Base-by-base conservation (phyloP, 2,329 filamentous ascomycete species). In the Geosmithia flava region DNA sequence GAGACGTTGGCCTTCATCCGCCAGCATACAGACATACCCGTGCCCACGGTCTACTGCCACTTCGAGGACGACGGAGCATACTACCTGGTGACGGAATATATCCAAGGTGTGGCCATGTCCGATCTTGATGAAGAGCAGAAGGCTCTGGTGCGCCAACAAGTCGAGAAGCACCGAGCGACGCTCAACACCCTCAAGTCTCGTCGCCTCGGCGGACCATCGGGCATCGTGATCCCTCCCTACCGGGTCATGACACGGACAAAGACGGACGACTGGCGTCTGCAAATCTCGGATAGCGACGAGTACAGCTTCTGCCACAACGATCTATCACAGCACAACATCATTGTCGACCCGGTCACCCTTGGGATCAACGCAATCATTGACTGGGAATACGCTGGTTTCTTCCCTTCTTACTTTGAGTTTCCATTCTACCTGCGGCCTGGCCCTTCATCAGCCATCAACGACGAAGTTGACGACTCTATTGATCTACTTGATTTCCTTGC, bases 381-480 rank as follows among this genome's bases (percentile, higher is more conserved):
- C 46, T 68, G 64, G 64, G 64, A 68, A 49, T 64, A 62, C 51
- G 59, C 58, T 11, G 64, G 61, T 20, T 65, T 61, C 55, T 68
- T 52, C 51, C 63, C 61, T n/a, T 47, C 49, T 37, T 51, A 49
- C 45, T 66, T 50, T 53, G 55, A 54, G 42, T 48, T 20, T 49
- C 49, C 42, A 45, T 58, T 49, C 52, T 58, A 46, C 49, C 47
- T 41, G 13, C 47, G 48, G 54, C 53, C 49, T 51, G 58, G 46
- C 48, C 53, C 51, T 17, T 54, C 53, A 7, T 23, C 53, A 40
- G 51, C 52, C 15, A 51, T 49, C 20, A 41, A 50, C 20, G 48
- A 39, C 15, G 52, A 55, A 49, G 37, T 47, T 3, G 50, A 53
- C 44, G 53, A 52, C 49, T 45, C 44, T 15, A 29, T 30, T 23